phyloP scores from a whole-genome alignment of 805 yeast genomes.

The Torulaspora microellipsoides region DNA sequence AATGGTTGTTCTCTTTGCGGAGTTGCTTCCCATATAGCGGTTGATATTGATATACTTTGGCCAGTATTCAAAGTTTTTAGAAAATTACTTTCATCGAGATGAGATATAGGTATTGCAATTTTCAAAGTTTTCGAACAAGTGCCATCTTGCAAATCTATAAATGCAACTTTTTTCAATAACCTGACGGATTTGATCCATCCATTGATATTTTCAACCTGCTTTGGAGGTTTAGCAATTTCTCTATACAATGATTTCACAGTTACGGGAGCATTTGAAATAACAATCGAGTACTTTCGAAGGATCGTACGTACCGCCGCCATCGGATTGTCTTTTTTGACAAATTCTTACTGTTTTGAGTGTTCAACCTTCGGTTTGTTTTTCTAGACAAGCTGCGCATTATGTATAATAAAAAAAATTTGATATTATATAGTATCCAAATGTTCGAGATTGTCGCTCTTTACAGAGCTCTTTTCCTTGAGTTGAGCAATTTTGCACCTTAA shows the following conservation, averaged over 20 bases:
- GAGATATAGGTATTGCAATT: conserved; percentile 45
- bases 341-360: too few relatives aligned
- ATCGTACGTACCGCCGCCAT: neutral
- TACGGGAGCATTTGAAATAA: conserved; percentile 25
- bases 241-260: conserved; percentile 9
- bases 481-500: conserved; percentile 39
- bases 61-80: conserved; percentile 40
- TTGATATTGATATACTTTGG: conserved; percentile 41
- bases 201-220: conserved; percentile 34
- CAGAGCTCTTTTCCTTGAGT: neutral
- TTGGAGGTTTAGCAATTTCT: conserved; percentile 4
- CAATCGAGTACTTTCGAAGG: conserved; percentile 9
- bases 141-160: conserved; percentile 80
- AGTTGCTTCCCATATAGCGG: conserved; percentile 30
- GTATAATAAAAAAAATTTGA: too few relatives aligned
- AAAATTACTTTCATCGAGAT: conserved; percentile 27
- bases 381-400: too few relatives aligned
- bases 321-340: too few relatives aligned
- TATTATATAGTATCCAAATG: too few relatives aligned
- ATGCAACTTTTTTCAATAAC: conserved; percentile 68
- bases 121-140: conserved; percentile 50
- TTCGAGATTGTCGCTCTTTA: neutral
- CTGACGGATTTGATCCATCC: conserved; percentile 81
- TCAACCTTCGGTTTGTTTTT: too few relatives aligned
- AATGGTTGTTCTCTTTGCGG: conserved; percentile 42